These are phyloP conservation scores for Plantago ovata DNA, from an alignment of 257 asterid species.

Conservation along the genomic window DNA sequence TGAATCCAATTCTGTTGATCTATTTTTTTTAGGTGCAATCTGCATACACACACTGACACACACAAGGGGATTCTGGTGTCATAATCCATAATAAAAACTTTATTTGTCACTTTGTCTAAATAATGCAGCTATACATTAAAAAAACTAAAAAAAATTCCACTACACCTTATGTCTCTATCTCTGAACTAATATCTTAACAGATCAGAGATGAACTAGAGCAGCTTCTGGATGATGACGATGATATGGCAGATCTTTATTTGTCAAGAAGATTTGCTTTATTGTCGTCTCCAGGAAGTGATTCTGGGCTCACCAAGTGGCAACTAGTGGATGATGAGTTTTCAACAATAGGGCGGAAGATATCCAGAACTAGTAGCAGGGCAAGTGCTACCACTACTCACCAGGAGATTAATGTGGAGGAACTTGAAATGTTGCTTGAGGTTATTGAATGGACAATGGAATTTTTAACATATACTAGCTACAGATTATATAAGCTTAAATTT, in stretches of 20 bases:
- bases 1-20: too few relatives aligned
- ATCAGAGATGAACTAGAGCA: slow-evolving; percentile 92
- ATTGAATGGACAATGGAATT: not conserved
- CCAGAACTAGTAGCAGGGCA: slow-evolving; percentile 48
- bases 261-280: slow-evolving; percentile 53
- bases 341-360: slow-evolving; percentile 38
- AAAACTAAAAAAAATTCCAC: not conserved
- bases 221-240: slow-evolving; percentile 78
- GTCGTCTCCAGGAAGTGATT: slow-evolving; percentile 36
- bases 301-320: slow-evolving; percentile 41
- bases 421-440: slow-evolving; percentile 96
- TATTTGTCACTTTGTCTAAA: not conserved
- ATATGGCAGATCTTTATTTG: slow-evolving; percentile 87
- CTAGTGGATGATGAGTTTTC: slow-evolving; percentile 38
- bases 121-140: too few relatives aligned
- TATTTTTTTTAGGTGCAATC: too few relatives aligned
- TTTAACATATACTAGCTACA: not conserved
- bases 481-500: not conserved
- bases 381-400: slow-evolving; percentile 42
- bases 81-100: not conserved
- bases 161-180: not conserved
- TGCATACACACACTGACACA: too few relatives aligned
- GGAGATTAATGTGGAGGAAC: slow-evolving; percentile 84
- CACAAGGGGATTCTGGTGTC: not conserved
- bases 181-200: slow-evolving; percentile 25